Conservation (phyloP, 495 filamentous ascomycete species). For the Penicillium macrosclerotiorum region DNA sequence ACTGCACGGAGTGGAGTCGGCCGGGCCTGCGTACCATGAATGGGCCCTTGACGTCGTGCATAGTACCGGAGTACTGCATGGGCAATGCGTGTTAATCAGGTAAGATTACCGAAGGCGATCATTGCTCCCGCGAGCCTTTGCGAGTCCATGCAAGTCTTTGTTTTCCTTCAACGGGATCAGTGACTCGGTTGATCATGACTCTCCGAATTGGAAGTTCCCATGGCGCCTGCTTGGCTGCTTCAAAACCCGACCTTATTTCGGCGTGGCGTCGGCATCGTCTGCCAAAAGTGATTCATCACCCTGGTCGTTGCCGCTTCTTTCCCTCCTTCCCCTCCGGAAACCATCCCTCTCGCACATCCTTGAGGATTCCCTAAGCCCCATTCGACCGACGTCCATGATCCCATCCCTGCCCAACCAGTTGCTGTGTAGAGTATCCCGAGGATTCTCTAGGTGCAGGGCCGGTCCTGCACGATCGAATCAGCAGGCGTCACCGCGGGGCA, state of each 20-base stretch:
- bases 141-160: too few relatives aligned
- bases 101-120: background rate
- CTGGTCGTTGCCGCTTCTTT: too few relatives aligned
- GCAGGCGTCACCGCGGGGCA: constrained; percentile 4
- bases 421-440: constrained; percentile 12
- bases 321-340: background rate
- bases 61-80: background rate
- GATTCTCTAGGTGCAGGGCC: background rate
- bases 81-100: too few relatives aligned
- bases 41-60: constrained; percentile 12
- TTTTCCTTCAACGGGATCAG: too few relatives aligned
- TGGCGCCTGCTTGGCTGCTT: too few relatives aligned
- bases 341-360: background rate
- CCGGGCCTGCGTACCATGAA: background rate
- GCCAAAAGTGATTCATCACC: too few relatives aligned
- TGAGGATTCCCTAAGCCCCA: background rate
- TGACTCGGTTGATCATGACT: too few relatives aligned
- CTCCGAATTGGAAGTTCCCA: too few relatives aligned
- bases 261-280: constrained; percentile 2
- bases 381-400: constrained; percentile 1
- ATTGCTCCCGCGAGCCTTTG: background rate
- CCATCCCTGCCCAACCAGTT: background rate
- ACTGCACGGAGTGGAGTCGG: constrained; percentile 11
- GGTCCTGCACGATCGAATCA: constrained; percentile 1
- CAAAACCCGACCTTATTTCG: background rate